These are phyloP conservation scores for Phytopythium sindhum DNA, from an alignment of 352 stramenopile genomes.

Conservation along the genomic window DNA sequence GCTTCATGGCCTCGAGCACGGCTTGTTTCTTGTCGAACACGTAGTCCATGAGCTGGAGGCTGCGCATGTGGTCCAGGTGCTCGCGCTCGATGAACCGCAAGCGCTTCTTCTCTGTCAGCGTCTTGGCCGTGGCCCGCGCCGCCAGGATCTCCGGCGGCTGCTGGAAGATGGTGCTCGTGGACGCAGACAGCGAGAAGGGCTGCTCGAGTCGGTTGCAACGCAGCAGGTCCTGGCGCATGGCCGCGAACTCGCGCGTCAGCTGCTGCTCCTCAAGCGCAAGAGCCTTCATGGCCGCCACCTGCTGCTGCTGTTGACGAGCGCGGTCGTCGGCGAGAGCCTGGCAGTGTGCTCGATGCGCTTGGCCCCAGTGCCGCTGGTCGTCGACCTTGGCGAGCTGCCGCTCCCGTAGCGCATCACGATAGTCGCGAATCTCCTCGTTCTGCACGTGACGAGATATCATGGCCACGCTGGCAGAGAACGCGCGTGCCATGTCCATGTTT, in stretches of 20 bases:
- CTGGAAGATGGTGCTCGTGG: constrained; percentile 67
- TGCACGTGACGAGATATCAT: constrained; percentile 79
- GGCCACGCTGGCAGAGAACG: constrained; percentile 60
- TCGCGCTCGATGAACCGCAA: constrained; percentile 52
- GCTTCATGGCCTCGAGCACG: constrained; percentile 38
- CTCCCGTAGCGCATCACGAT: constrained; percentile 36
- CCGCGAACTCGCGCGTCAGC: constrained; percentile 35
- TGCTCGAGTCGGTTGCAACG: constrained; percentile 25
- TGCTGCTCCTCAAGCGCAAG: constrained; percentile 49
- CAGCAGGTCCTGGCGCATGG: constrained; percentile 43
- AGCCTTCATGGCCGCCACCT: constrained; percentile 45
- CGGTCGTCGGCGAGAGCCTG: constrained; percentile 45
- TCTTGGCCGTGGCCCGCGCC: constrained; percentile 54
- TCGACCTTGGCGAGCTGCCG: constrained; percentile 41
- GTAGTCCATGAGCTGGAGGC: constrained; percentile 70
- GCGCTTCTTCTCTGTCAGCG: constrained; percentile 28
- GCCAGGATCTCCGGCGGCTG: constrained; percentile 62
- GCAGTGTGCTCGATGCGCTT: constrained; percentile 53
- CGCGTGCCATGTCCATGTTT: constrained; percentile 46
- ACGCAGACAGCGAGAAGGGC: constrained; percentile 55
- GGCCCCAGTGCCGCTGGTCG: constrained; percentile 41
- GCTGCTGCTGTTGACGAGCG: constrained; percentile 20
- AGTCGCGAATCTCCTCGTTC: constrained; percentile 54
- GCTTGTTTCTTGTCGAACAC: constrained; percentile 60
- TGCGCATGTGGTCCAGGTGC: constrained; percentile 64